Conservation (phyloP, 805 yeast species). For the Myxozyma neglecta region DNA sequence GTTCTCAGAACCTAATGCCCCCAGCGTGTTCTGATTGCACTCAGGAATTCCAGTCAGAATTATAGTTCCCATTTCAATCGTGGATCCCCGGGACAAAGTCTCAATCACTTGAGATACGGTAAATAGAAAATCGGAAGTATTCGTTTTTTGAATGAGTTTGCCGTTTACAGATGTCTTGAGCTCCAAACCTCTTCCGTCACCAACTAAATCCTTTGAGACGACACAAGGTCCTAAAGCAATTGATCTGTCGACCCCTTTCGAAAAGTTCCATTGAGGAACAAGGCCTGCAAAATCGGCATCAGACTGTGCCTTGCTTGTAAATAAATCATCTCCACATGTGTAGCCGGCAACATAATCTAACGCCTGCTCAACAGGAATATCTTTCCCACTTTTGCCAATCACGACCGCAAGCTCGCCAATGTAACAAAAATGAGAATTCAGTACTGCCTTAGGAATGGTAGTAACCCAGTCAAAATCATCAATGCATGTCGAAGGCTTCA, state of each 20-base stretch:
- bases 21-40: constrained; percentile 45
- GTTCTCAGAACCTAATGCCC: not conserved
- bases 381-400: constrained; percentile 49
- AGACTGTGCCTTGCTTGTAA: constrained; percentile 55
- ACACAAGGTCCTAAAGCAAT: constrained; percentile 59
- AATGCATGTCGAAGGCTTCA: constrained; percentile 23
- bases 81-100: constrained; percentile 52
- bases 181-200: not conserved
- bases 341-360: constrained; percentile 51
- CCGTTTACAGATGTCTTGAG: not conserved
- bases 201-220: constrained; percentile 39
- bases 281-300: constrained; percentile 44
- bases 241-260: constrained; percentile 55
- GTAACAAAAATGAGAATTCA: no score
- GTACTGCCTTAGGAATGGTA: constrained; percentile 13
- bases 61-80: constrained; percentile 52
- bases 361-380: constrained; percentile 48
- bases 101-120: constrained; percentile 45
- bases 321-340: constrained; percentile 54
- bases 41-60: constrained; percentile 57
- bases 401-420: constrained; percentile 51
- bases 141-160: not conserved
- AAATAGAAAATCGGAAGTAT: constrained; percentile 47
- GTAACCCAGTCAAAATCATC: constrained; percentile 25
- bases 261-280: constrained; percentile 48